These are phyloP conservation scores for Colletotrichum aenigma DNA, from an alignment of 2,329 filamentous ascomycete genomes.

Conservation along the genomic window DNA sequence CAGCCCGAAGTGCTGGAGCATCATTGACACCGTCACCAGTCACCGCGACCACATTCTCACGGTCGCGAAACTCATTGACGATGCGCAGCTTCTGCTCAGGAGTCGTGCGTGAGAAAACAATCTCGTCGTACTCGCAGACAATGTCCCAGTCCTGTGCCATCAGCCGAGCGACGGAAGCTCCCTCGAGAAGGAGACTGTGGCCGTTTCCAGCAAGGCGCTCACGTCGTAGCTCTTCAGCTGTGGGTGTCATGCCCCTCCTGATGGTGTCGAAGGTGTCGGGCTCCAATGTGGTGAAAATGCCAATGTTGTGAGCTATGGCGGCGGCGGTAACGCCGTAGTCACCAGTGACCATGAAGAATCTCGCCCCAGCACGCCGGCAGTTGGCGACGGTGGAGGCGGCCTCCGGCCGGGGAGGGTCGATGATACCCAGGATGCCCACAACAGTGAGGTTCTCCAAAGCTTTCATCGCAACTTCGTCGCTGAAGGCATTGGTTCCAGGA, in stretches of 20 bases:
- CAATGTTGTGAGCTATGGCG: not conserved
- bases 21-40: slow-evolving; percentile 61
- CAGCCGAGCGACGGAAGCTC: not conserved
- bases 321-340: not conserved
- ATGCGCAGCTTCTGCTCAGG: slow-evolving; percentile 75
- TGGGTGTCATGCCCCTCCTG: slow-evolving; percentile 60
- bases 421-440: not conserved
- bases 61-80: slow-evolving; percentile 64
- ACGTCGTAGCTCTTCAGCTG: slow-evolving; percentile 26
- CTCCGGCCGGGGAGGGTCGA: not conserved
- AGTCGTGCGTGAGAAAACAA: slow-evolving; percentile 53
- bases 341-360: not conserved
- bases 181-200: not conserved
- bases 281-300: not conserved
- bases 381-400: not conserved
- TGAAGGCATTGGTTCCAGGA: not conserved
- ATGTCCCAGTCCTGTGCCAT: not conserved
- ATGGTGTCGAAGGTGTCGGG: not conserved
- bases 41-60: slow-evolving; percentile 60
- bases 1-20: not conserved
- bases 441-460: not conserved
- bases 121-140: not conserved
- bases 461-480: not conserved
- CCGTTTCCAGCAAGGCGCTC: not conserved
- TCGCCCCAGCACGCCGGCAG: not conserved